Conservation (phyloP, 768 basidiomycete species). For the Suillus tomentosus region DNA sequence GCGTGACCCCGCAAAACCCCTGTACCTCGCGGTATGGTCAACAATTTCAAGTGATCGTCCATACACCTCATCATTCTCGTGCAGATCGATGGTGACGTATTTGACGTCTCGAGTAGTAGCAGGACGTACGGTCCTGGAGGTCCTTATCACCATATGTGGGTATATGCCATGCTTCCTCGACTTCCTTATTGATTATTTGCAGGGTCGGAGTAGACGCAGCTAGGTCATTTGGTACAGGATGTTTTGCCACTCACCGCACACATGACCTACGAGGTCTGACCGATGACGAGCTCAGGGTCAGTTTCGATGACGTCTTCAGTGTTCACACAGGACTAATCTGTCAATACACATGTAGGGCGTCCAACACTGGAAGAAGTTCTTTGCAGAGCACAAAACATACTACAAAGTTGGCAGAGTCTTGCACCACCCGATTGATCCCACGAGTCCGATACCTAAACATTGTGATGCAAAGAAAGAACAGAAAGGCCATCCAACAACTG, state of each 20-base stretch:
- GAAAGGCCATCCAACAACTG: conserved; percentile 27
- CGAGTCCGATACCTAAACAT: conserved; percentile 70
- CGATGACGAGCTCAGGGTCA: conserved; percentile 68
- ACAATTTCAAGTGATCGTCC: neutral
- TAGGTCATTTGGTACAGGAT: conserved; percentile 90
- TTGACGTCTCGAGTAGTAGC: conserved; percentile 80
- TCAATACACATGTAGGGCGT: conserved; percentile 53
- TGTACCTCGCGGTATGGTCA: conserved; percentile 79
- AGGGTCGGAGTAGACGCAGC: conserved; percentile 89
- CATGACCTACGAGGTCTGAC: conserved; percentile 86
- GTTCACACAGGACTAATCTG: conserved; percentile 5
- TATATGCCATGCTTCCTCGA: conserved; percentile 13
- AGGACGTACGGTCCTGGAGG: conserved; percentile 88
- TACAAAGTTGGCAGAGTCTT: conserved; percentile 72
- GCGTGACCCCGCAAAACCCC: conserved; percentile 56
- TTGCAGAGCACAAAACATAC: conserved; percentile 80
- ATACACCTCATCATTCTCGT: conserved; percentile 14
- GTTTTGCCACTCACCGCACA: conserved; percentile 87
- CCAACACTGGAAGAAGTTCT: conserved; percentile 90
- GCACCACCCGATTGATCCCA: conserved; percentile 77
- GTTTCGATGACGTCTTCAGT: conserved; percentile 23
- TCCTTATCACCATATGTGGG: conserved; percentile 71
- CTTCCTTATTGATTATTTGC: conserved; percentile 26
- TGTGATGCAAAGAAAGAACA: conserved; percentile 66
- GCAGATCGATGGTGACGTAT: conserved; percentile 91